A percentile compares a stretch with the other conserved stretches of the same genome.
Evolutionary conservation across 345 rosid genomes (phyloP).

Genomic region (Brassica cretica): DNA sequence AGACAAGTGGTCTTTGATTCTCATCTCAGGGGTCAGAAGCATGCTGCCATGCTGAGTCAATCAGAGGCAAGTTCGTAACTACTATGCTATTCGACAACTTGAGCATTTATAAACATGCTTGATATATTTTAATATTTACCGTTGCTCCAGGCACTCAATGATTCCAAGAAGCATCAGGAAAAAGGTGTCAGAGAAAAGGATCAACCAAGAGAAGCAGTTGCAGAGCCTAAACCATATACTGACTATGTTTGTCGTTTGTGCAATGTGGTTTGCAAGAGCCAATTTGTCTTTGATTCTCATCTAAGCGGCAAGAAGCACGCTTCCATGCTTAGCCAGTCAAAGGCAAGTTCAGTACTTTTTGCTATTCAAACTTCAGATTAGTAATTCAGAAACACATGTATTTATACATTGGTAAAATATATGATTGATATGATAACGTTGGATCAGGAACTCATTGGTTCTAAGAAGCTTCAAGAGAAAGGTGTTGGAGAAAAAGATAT

Average conservation of each 20-base stretch:
- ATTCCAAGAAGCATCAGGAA: conserved; percentile 53
- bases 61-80: conserved; percentile 30
- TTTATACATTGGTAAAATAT: too few species aligned
- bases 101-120: not conserved
- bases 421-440: not conserved
- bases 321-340: not conserved
- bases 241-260: conserved; percentile 12
- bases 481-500: conserved; percentile 43
- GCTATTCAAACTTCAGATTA: not conserved
- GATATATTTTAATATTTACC: conserved; percentile 1
- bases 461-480: conserved; percentile 55
- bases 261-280: conserved; percentile 18
- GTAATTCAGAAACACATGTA: too few species aligned
- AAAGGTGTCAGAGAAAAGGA: conserved; percentile 49
- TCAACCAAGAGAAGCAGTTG: conserved; percentile 28
- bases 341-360: conserved; percentile 33
- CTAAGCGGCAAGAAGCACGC: conserved; percentile 36
- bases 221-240: conserved; percentile 43
- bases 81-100: not conserved
- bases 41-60: conserved; percentile 15
- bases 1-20: conserved; percentile 20
- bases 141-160: conserved; percentile 47
- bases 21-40: conserved; percentile 38
- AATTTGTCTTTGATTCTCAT: conserved; percentile 21
- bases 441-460: conserved; percentile 54